Conservation (phyloP, 805 yeast genomes). For the Candida jianshihensis region DNA sequence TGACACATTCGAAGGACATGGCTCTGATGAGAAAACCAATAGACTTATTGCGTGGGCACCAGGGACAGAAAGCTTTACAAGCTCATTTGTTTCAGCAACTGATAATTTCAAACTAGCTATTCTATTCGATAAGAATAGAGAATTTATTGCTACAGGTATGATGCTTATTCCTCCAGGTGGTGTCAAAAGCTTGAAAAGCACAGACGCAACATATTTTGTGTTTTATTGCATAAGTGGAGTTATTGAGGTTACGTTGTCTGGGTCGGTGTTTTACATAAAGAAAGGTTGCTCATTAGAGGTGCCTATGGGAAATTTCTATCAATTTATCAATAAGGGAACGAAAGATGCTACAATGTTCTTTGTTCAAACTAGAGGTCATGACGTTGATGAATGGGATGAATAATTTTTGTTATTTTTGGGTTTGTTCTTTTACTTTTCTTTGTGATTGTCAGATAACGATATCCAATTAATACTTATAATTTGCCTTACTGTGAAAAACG, state of each 20-base stretch:
- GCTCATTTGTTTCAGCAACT: constrained; percentile 31
- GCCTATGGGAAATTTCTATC: constrained; percentile 71
- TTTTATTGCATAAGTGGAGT: constrained; percentile 71
- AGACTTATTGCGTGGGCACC: constrained; percentile 63
- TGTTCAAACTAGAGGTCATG: constrained; percentile 49
- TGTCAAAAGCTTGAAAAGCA: constrained; percentile 49
- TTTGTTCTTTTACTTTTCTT: background rate
- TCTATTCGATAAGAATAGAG: constrained; percentile 55
- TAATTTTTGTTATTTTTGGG: background rate
- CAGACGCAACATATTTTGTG: constrained; percentile 58
- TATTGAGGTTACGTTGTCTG: constrained; percentile 59
- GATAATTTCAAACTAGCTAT: constrained; percentile 58
- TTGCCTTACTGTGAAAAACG: no score
- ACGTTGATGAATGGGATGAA: constrained; percentile 17
- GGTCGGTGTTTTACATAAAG: constrained; percentile 50
- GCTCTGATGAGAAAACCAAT: constrained; percentile 34
- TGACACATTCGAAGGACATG: constrained; percentile 47
- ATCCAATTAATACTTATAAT: no score
- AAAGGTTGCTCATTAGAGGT: constrained; percentile 76
- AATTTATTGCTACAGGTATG: constrained; percentile 67
- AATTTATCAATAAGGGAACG: constrained; percentile 56
- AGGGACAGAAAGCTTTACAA: constrained; percentile 39
- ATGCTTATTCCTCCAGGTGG: constrained; percentile 58
- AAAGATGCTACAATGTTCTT: constrained; percentile 61
- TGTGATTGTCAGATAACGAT: background rate